phyloP scores from a whole-genome alignment of 768 basidiomycete genomes.

The Phanerodontia chrysosporium region DNA sequence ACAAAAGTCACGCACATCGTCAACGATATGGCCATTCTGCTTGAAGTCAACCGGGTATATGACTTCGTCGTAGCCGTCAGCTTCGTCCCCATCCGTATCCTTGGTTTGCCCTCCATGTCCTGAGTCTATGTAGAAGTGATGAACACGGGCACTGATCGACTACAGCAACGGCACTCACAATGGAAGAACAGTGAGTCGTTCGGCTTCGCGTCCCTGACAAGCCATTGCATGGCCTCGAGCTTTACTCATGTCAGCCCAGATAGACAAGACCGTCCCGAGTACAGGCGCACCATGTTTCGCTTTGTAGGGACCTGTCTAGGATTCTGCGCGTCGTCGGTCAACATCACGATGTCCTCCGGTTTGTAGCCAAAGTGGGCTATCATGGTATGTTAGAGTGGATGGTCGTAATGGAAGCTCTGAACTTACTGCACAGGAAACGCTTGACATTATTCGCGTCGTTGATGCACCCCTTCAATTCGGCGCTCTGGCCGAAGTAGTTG shows the following conservation, averaged over 20 bases:
- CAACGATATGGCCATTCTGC: conserved; percentile 71
- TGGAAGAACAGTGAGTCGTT: conserved; percentile 55
- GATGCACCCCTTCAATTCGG: conserved; percentile 49
- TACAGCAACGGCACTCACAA: conserved; percentile 27
- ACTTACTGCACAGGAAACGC: conserved; percentile 40
- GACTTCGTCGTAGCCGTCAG: conserved; percentile 79
- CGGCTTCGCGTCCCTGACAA: conserved; percentile 48
- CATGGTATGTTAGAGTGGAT: not conserved
- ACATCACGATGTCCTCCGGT: conserved; percentile 52
- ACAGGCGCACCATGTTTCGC: conserved; percentile 42
- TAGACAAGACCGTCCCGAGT: not conserved
- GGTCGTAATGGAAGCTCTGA: not conserved
- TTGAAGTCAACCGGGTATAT: conserved; percentile 91
- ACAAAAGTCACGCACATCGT: conserved; percentile 47
- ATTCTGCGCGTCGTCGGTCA: conserved; percentile 47
- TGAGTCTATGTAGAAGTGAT: conserved; percentile 72
- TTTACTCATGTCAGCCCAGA: conserved; percentile 10
- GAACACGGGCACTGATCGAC: too few species aligned
- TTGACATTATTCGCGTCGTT: conserved; percentile 55
- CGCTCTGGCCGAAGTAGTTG: conserved; percentile 42
- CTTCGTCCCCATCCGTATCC: conserved; percentile 75
- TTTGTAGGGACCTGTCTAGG: conserved; percentile 45
- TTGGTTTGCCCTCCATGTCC: conserved; percentile 93
- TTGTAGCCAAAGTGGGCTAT: conserved; percentile 43
- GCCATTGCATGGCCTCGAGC: conserved; percentile 54